phyloP scores from a whole-genome alignment of 352 stramenopile species.

The Pythium aphanidermatum region DNA sequence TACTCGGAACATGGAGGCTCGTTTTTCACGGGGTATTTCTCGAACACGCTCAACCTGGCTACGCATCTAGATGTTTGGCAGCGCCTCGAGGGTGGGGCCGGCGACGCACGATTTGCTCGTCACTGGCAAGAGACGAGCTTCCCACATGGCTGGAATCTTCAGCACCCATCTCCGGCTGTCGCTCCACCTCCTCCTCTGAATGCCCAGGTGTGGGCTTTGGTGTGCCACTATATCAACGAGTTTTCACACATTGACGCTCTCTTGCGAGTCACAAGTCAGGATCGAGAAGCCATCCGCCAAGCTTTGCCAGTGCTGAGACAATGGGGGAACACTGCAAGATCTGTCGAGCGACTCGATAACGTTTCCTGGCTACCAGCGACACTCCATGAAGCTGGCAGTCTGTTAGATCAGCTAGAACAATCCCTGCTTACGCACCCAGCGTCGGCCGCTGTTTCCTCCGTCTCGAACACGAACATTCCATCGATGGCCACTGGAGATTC shows the following conservation, averaged over 20 bases:
- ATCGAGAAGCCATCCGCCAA: slow-evolving; percentile 40
- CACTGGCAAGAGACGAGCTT: slow-evolving; percentile 27
- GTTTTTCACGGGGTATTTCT: slow-evolving; percentile 55
- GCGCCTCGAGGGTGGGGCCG: slow-evolving; percentile 34
- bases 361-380: slow-evolving; percentile 46
- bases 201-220: slow-evolving; percentile 45
- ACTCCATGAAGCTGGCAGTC: slow-evolving; percentile 39
- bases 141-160: slow-evolving; percentile 27
- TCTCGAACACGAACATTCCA: slow-evolving; percentile 1
- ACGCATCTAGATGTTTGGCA: slow-evolving; percentile 40
- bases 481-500: slow-evolving; percentile 8
- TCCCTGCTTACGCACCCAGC: slow-evolving; percentile 25
- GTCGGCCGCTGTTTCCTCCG: not conserved
- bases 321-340: slow-evolving; percentile 34
- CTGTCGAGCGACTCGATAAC: slow-evolving; percentile 28
- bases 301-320: slow-evolving; percentile 47
- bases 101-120: slow-evolving; percentile 24
- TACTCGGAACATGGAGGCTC: slow-evolving; percentile 46
- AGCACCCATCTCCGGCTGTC: slow-evolving; percentile 14
- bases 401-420: slow-evolving; percentile 53
- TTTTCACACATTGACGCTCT: slow-evolving; percentile 34
- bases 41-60: slow-evolving; percentile 40
- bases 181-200: slow-evolving; percentile 23
- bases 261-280: slow-evolving; percentile 30
- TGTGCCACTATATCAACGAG: slow-evolving; percentile 57